Evolutionary conservation across 768 basidiomycete genomes (phyloP).

Genomic region (Sporobolomyces phaffii): DNA sequence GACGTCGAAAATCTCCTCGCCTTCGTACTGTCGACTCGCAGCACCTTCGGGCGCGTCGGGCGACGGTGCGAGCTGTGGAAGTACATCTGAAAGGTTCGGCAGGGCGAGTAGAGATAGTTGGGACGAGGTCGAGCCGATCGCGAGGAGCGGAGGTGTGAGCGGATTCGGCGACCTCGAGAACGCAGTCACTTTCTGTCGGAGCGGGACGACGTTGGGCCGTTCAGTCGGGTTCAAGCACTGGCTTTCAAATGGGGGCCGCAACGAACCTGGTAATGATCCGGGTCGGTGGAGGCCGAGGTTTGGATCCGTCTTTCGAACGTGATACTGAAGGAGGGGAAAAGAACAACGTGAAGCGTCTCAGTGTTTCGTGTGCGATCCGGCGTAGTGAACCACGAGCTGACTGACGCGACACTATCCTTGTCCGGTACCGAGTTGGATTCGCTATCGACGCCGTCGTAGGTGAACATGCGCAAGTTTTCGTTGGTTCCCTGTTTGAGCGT

Average conservation of each 20-base stretch:
- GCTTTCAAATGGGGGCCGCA: too few relatives aligned
- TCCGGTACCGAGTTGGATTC: too few relatives aligned
- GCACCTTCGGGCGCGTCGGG: not conserved
- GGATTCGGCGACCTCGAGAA: slow-evolving; percentile 59
- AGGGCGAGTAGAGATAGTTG: slow-evolving; percentile 64
- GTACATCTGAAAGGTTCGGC: slow-evolving; percentile 53
- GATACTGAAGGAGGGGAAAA: slow-evolving; percentile 51
- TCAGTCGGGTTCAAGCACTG: too few relatives aligned
- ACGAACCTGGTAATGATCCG: slow-evolving; percentile 78
- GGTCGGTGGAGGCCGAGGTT: slow-evolving; percentile 59
- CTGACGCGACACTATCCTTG: too few relatives aligned
- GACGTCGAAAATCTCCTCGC: slow-evolving; percentile 79
- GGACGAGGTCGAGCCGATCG: slow-evolving; percentile 22
- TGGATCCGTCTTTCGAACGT: slow-evolving; percentile 53
- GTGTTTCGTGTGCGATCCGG: too few relatives aligned
- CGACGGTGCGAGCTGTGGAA: slow-evolving; percentile 50
- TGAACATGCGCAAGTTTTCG: slow-evolving; percentile 72
- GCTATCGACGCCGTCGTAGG: slow-evolving; percentile 49
- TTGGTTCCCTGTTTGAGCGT: slow-evolving; percentile 63
- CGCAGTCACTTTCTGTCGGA: slow-evolving; percentile 86
- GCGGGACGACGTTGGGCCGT: too few relatives aligned
- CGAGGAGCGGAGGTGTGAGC: slow-evolving; percentile 60
- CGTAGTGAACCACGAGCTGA: too few relatives aligned
- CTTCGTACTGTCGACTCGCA: slow-evolving; percentile 48
- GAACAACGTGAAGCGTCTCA: too few relatives aligned